A percentile compares a stretch with the other conserved stretches of the same genome.
Evolutionary conservation across 805 yeast species (phyloP).

Genomic region (Candida golubevii): DNA sequence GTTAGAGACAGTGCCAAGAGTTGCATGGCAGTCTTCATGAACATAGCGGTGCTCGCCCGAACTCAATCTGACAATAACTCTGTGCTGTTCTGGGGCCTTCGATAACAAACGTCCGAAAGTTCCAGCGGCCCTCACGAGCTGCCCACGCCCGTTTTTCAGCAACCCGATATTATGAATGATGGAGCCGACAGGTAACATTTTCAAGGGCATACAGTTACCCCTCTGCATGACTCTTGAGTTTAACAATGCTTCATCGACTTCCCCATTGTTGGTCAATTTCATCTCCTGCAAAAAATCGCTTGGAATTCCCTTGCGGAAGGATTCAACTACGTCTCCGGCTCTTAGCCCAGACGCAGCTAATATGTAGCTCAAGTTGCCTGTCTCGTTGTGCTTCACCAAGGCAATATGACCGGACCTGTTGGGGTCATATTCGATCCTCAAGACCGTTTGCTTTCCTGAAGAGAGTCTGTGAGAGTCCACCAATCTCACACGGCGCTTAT

Average conservation of each 20-base stretch:
- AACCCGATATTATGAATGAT: constrained; percentile 85
- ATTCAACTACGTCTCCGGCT: constrained; percentile 87
- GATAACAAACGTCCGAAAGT: constrained; percentile 84
- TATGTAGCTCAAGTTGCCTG: constrained; percentile 69
- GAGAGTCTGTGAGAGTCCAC: constrained; percentile 68
- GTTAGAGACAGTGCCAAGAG: constrained; percentile 89
- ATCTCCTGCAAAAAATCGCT: constrained; percentile 66
- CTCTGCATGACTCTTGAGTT: constrained; percentile 82
- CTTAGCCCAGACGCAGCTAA: constrained; percentile 90
- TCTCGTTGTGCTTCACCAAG: constrained; percentile 57
- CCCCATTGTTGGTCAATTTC: constrained; percentile 63
- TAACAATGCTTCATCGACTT: constrained; percentile 85
- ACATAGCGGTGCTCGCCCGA: constrained; percentile 94
- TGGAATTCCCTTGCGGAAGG: constrained; percentile 87
- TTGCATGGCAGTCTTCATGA: constrained; percentile 82
- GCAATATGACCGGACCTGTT: constrained; percentile 93
- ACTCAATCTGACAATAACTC: constrained; percentile 76
- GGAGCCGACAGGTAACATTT: constrained; percentile 93
- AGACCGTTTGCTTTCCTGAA: constrained; percentile 72
- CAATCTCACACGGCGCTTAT: constrained; percentile 78
- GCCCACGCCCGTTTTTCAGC: constrained; percentile 67
- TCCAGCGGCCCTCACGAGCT: constrained; percentile 92
- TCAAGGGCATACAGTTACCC: constrained; percentile 91
- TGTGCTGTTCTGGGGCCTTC: constrained; percentile 63
- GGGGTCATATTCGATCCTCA: constrained; percentile 93